Conservation (phyloP, 345 rosid genomes). For the Eucalyptus curtisii region DNA sequence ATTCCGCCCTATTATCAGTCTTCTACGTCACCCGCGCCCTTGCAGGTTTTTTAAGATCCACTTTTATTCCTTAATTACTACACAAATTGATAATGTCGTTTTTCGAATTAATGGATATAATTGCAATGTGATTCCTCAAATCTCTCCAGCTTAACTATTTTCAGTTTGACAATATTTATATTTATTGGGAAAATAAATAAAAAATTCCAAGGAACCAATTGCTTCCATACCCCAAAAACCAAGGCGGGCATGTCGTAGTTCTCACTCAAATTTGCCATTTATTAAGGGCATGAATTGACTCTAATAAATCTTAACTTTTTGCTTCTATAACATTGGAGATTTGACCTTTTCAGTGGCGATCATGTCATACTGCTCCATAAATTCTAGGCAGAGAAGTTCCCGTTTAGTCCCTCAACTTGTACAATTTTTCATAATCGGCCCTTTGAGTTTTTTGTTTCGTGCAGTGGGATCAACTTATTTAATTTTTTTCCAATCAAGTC, state of each 20-base stretch:
- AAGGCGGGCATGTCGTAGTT: neutral
- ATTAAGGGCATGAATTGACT: neutral
- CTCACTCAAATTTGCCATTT: neutral
- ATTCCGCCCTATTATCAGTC: accelerated
- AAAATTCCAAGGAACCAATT: neutral
- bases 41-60: neutral
- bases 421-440: neutral
- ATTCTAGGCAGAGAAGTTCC: neutral
- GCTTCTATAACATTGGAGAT: neutral
- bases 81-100: neutral
- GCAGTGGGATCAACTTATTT: neutral
- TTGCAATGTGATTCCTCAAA: neutral
- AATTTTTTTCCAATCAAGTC: neutral
- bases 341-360: neutral
- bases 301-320: neutral
- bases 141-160: neutral
- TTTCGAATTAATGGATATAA: neutral
- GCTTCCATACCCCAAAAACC: neutral
- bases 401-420: neutral
- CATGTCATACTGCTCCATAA: neutral
- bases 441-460: neutral
- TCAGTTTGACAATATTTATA: neutral
- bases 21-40: accelerated
- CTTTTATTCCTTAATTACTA: neutral
- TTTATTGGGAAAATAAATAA: neutral